A percentile compares a stretch with the other conserved stretches of the same genome.
These are phyloP conservation scores for Russula lepida DNA, from an alignment of 768 basidiomycete species.

Conservation along the genomic window DNA sequence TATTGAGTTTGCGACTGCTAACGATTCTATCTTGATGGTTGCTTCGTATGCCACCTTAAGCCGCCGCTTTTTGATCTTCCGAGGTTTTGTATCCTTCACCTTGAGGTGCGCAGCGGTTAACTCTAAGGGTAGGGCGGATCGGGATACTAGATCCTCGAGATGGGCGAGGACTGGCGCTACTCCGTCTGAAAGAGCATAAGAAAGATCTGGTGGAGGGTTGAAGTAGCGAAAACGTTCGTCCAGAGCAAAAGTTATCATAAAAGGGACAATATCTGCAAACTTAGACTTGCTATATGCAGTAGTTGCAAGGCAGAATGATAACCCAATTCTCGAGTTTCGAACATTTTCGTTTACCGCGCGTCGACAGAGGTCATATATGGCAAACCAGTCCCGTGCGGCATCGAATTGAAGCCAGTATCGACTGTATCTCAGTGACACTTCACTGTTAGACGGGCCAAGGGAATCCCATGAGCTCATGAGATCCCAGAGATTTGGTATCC, in stretches of 20 bases:
- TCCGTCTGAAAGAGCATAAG: slow-evolving; percentile 2
- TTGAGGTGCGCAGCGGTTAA: background rate
- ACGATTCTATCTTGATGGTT: background rate
- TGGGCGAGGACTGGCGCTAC: background rate
- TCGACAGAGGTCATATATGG: slow-evolving; percentile 5
- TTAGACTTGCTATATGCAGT: background rate
- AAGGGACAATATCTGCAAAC: background rate
- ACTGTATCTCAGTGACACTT: background rate
- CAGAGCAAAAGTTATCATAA: background rate
- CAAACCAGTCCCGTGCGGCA: slow-evolving; percentile 4
- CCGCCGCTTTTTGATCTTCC: background rate
- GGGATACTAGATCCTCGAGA: background rate
- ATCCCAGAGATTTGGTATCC: background rate
- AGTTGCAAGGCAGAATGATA: slow-evolving; percentile 1
- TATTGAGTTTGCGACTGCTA: background rate
- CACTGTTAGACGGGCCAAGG: background rate
- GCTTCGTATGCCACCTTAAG: background rate
- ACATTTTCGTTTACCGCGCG: background rate
- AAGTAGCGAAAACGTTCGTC: background rate
- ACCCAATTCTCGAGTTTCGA: background rate
- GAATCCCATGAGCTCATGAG: background rate
- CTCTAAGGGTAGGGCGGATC: background rate
- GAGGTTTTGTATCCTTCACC: too few species aligned
- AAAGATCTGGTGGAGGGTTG: background rate
- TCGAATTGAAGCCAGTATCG: slow-evolving; percentile 8